phyloP scores from a whole-genome alignment of 208 protist species.

The Acanthamoeba divionensis region DNA sequence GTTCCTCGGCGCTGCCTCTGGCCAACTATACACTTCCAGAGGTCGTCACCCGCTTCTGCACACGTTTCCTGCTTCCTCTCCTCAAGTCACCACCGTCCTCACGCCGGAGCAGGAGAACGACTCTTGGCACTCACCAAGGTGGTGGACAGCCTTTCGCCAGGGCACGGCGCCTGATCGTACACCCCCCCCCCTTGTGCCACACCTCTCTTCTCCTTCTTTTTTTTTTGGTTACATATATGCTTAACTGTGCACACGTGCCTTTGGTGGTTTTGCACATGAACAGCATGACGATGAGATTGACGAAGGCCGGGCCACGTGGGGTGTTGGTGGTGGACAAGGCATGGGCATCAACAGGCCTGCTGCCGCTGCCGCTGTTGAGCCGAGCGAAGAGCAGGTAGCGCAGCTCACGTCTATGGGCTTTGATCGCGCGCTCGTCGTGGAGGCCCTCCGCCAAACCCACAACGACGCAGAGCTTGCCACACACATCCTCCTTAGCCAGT shows the following conservation, averaged over 20 bases:
- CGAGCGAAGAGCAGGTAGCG: neutral
- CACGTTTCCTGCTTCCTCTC: neutral
- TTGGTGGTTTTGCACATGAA: too few relatives aligned
- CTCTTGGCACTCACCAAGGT: too few relatives aligned
- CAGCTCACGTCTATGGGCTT: constrained; percentile 45
- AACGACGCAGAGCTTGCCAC: neutral
- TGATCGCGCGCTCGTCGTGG: neutral
- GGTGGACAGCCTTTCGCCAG: too few relatives aligned
- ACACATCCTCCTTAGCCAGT: constrained; percentile 13
- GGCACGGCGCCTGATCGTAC: too few relatives aligned
- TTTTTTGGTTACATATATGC: too few relatives aligned
- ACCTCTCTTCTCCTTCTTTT: too few relatives aligned
- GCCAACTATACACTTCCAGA: constrained; percentile 31
- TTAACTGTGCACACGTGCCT: too few relatives aligned
- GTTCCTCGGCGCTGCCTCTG: neutral
- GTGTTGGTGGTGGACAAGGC: neutral
- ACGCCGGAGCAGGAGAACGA: too few relatives aligned
- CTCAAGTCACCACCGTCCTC: constrained; percentile 54
- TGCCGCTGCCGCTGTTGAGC: neutral
- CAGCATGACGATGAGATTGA: too few relatives aligned
- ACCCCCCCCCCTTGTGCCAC: too few relatives aligned
- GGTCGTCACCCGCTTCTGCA: constrained; percentile 30
- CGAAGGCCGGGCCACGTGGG: neutral
- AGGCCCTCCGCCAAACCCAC: neutral
- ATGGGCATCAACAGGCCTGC: neutral